Percentiles rank a stretch among this genome's conserved stretches.
Conservation (phyloP, 2,329 filamentous ascomycete genomes). For the Tolypocladium endophyticum region DNA sequence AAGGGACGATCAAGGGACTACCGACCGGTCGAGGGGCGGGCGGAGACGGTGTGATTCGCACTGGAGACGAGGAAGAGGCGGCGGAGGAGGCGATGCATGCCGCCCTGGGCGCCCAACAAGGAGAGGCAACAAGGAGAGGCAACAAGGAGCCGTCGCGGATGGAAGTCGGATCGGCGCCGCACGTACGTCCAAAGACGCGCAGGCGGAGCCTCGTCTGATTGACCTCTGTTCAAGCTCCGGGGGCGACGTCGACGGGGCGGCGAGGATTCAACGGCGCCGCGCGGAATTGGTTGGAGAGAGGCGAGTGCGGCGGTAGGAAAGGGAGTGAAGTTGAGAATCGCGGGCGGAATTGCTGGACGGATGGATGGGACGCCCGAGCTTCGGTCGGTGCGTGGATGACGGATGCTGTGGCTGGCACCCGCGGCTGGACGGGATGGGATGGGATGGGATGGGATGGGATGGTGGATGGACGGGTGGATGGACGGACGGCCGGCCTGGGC, state of each 20-base stretch:
- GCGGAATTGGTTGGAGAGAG: not conserved
- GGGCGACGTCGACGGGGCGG: not conserved
- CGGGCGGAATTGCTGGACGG: not conserved
- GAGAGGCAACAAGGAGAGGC: not conserved
- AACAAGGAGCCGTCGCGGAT: not conserved
- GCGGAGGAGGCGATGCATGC: slow-evolving; percentile 8
- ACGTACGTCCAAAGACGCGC: not conserved
- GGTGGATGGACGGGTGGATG: not conserved
- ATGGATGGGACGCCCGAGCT: not conserved
- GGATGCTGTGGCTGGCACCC: not conserved
- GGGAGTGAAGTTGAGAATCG: not conserved
- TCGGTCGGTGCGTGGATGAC: not conserved
- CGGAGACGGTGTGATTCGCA: slow-evolving; percentile 5
- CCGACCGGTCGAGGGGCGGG: slow-evolving; percentile 1
- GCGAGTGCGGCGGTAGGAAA: not conserved
- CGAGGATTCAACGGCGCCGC: not conserved
- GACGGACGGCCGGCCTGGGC: slow-evolving; percentile 1
- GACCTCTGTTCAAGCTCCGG: not conserved
- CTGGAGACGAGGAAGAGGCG: slow-evolving; percentile 4
- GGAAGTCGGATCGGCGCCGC: not conserved
- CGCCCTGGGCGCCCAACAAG: slow-evolving; percentile 3
- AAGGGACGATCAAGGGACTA: not conserved
- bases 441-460: not conserved
- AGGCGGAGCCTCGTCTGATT: not conserved
- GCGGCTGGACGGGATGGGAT: not conserved